These are phyloP conservation scores for Breynia disticha DNA, from an alignment of 441 rosid genomes.

Conservation along the genomic window DNA sequence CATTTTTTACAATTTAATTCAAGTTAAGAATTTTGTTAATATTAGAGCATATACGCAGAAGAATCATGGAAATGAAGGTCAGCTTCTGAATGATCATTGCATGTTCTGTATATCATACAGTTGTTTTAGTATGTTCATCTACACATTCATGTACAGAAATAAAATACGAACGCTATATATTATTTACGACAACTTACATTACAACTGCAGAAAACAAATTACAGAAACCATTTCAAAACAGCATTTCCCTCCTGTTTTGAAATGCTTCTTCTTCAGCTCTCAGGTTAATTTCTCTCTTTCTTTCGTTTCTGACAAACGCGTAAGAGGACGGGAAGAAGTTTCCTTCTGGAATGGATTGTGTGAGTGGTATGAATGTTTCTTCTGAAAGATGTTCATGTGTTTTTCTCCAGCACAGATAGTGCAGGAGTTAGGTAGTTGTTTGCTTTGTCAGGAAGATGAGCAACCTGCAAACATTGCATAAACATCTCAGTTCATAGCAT, in stretches of 20 bases:
- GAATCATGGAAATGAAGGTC: no score
- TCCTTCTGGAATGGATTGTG: neutral
- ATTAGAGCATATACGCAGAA: no score
- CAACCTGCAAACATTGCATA: slow-evolving; percentile 40
- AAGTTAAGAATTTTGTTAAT: no score
- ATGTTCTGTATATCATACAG: neutral
- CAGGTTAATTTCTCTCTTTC: neutral
- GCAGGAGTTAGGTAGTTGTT: slow-evolving; percentile 96
- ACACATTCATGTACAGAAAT: slow-evolving; percentile 9
- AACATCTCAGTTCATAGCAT: slow-evolving; percentile 6
- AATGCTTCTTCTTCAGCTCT: neutral
- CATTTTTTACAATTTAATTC: no score
- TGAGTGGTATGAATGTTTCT: neutral
- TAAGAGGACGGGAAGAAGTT: no score
- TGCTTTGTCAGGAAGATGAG: slow-evolving; percentile 96
- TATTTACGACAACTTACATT: neutral
- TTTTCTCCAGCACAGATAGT: slow-evolving; percentile 73
- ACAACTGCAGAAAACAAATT: neutral
- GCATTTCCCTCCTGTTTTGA: neutral
- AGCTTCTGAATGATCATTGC: no score
- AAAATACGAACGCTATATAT: neutral
- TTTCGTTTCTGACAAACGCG: neutral
- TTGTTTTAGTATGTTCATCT: neutral
- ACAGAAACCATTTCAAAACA: neutral
- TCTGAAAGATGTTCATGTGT: slow-evolving; percentile 35